A percentile compares a stretch with the other conserved stretches of the same genome.
These are phyloP conservation scores for Candida maltosa DNA, from an alignment of 805 yeast species.

Conservation along the genomic window DNA sequence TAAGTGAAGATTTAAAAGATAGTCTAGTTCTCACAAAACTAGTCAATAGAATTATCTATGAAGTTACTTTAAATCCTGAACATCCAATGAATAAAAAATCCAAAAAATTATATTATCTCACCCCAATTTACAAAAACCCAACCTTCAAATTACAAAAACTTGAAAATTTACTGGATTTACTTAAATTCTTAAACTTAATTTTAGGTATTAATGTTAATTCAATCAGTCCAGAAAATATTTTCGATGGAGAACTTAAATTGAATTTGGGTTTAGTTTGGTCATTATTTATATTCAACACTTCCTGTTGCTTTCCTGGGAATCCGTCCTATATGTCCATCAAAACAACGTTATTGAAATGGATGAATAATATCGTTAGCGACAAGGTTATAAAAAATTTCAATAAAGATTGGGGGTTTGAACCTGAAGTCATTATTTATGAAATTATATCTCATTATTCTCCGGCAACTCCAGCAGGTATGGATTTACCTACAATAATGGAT, in stretches of 20 bases:
- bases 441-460: neutral
- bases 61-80: constrained; percentile 6
- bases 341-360: constrained; percentile 44
- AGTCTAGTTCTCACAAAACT: constrained; percentile 39
- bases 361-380: constrained; percentile 32
- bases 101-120: constrained; percentile 20
- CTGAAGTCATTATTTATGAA: neutral
- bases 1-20: constrained; percentile 33
- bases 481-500: constrained; percentile 32
- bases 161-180: constrained; percentile 43
- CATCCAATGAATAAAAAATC: constrained; percentile 11
- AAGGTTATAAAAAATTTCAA: constrained; percentile 44
- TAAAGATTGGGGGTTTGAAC: constrained; percentile 53
- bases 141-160: constrained; percentile 40
- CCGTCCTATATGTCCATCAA: constrained; percentile 30
- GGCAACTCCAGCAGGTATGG: neutral
- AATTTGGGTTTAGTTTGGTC: constrained; percentile 50
- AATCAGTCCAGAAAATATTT: constrained; percentile 48
- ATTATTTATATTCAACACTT: constrained; percentile 39
- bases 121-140: constrained; percentile 35
- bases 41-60: constrained; percentile 28
- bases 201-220: constrained; percentile 33
- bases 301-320: constrained; percentile 21
- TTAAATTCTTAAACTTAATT: constrained; percentile 39
- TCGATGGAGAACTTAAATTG: constrained; percentile 45